Evolutionary conservation across 345 rosid genomes (phyloP).

Genomic region (Noccaea caerulescens): DNA sequence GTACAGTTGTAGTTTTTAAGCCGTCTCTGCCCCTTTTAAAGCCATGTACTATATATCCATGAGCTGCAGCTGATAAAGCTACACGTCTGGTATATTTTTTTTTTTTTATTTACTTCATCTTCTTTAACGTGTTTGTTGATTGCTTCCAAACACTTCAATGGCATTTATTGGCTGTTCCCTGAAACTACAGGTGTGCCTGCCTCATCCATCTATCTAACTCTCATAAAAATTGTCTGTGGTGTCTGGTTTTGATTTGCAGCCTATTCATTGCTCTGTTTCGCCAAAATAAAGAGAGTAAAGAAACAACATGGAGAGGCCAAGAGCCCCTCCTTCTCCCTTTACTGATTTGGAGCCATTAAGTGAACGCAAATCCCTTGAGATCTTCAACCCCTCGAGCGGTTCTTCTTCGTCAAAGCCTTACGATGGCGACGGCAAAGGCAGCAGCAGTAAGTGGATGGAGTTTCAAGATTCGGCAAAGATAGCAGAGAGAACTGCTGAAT

Average conservation of each 20-base stretch:
- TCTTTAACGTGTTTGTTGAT: slow-evolving; percentile 45
- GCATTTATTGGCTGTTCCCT: slow-evolving; percentile 35
- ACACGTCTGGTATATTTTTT: slow-evolving; percentile 13
- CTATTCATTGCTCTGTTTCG: slow-evolving; percentile 34
- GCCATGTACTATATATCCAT: slow-evolving; percentile 37
- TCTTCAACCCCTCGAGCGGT: slow-evolving; percentile 43
- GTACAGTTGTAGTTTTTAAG: slow-evolving; percentile 30
- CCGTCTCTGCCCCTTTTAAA: slow-evolving; percentile 32
- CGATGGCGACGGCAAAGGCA: slow-evolving; percentile 17
- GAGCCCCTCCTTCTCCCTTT: slow-evolving; percentile 42
- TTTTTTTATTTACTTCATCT: not conserved
- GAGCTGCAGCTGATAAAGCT: slow-evolving; percentile 42
- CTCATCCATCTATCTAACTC: slow-evolving; percentile 36
- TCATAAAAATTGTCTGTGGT: slow-evolving; percentile 19
- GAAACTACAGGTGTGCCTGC: slow-evolving; percentile 33
- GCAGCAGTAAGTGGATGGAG: slow-evolving; percentile 72
- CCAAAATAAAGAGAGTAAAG: slow-evolving; percentile 16
- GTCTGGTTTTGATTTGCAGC: slow-evolving; percentile 34
- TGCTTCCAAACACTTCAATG: slow-evolving; percentile 30
- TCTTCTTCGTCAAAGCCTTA: slow-evolving; percentile 37
- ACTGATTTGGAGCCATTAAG: slow-evolving; percentile 24
- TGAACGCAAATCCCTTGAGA: slow-evolving; percentile 46
- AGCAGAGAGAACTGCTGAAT: slow-evolving; percentile 77
- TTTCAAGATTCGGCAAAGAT: slow-evolving; percentile 60
- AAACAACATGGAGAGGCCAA: slow-evolving; percentile 43